Evolutionary conservation across 1,139 yeast species (phyloP), one percentile per base, ranked within the genome.

Genomic region (Magnusiomyces starmeri): DNA sequence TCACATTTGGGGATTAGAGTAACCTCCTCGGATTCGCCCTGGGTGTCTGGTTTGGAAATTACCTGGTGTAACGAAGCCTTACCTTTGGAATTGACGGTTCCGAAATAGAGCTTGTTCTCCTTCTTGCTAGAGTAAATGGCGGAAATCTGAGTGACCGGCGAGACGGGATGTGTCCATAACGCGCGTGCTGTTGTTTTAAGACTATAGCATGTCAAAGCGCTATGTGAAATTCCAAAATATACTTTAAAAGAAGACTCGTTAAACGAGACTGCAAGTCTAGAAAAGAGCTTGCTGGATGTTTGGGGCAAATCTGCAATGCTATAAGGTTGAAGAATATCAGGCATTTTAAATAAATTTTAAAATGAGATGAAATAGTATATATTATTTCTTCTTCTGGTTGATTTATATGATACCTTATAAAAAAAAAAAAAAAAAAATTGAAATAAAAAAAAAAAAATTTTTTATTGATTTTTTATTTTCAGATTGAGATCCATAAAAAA

Each of bases 181-280:
- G 86, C 71, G 62, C 81, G 84, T 14, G 96, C 96, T 12, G 94
- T 81, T 37, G 96, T 96, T 60, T 79, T 81, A 50, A 86, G 75
- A 34, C 85, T 72, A 63, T 83, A 85, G 53, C 83, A 79, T 20
- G 87, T 80, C 50, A 89, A 74, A 52, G 85, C 81, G 44, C 94
- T 84, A 54, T 86, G 88, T 25, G 94, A 83, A 37, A 87, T 76
- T 46, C 89, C 95, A 41, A 87, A 68, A 61, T 82, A 58, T 10
- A 64, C 54, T 54, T 46, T 48, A 7, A 49, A 46, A 21, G 49
- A 39, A 59, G 34, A 40, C 6, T 32, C 37, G 42, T 42, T 49
- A 48, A 48, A 37, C 25, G 26, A 4, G 57, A 60, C 35, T 58
- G 54, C 27, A 56, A 55, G 25, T 57, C 51, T 41, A 51, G 43